Evolutionary conservation across 495 filamentous ascomycete species (phyloP), one percentile per base, ranked within the genome.

Genomic region (Penicillium canescens): DNA sequence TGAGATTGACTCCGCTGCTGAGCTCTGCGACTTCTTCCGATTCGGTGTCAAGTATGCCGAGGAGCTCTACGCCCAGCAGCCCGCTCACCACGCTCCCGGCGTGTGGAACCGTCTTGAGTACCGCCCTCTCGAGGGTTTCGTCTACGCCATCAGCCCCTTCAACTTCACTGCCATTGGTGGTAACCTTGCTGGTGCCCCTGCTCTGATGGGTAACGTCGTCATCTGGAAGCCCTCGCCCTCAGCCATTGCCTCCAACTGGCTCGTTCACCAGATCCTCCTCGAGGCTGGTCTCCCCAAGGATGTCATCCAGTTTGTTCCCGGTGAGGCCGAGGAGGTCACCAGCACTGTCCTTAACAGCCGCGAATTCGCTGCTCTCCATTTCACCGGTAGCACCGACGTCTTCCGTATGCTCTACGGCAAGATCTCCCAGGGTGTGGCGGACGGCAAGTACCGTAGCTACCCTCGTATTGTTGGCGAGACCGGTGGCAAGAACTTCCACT

Each of bases 1-100:
- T 16, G 92, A 97, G 81, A 96, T 97, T 59, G 92, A 97, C 71
- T 84, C 93, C 21, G 92, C 93, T 4, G 93, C 93, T 2, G 92
- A 98, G 78, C 73, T 96, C 38, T 85, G 82, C 58, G 92, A 98
- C 69, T 98, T 98, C 75, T 79, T 98, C 60, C 81, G 89, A 54
- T 76, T 95, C 75, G 92, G 90, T 59, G 91, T 94, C 35, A 84
- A 89, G 63, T 95, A 90, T 64, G 91, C 91, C 16, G 87, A 95
- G 72, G 88, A 95, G 62, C 64, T 95, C 21, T 95, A 95, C 66
- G 83, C 88, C 20, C 86, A 90, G 67, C 91, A 96, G 71, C 91
- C 91, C 6, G 70, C 68, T 31, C 87, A 90, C 71, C 84, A 96
- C 64, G 75, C 88, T 3, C 71, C 88, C 10, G 89, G 88, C 18